phyloP scores from a whole-genome alignment of 2,329 filamentous ascomycete genomes.

The Venturia aucupariae region DNA sequence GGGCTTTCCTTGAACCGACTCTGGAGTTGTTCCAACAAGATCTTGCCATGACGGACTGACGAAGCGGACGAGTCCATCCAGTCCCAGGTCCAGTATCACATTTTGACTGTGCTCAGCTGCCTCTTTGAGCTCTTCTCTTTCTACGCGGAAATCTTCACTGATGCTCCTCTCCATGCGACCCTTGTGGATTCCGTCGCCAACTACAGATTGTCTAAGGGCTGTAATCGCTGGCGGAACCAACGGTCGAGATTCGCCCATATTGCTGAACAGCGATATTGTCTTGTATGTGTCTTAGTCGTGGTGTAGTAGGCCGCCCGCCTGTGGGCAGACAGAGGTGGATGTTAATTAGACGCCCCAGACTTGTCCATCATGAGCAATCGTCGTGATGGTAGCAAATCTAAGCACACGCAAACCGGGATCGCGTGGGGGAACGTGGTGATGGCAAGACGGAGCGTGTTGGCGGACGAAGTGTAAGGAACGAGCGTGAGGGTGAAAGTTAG shows the following conservation, averaged over 20 bases:
- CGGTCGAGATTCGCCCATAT: constrained; percentile 6
- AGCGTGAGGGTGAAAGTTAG: not conserved
- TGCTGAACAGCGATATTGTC: not conserved
- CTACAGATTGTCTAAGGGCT: constrained; percentile 11
- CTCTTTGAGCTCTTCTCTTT: constrained; percentile 87
- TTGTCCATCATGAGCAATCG: constrained; percentile 6
- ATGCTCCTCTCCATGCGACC: constrained; percentile 51
- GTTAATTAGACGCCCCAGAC: constrained; percentile 5
- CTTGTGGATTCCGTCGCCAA: constrained; percentile 8
- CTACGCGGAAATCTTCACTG: constrained; percentile 84
- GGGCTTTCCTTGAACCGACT: constrained; percentile 62
- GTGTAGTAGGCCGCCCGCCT: not conserved
- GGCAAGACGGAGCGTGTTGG: not conserved
- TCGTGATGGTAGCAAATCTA: not conserved
- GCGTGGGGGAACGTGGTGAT: constrained; percentile 3
- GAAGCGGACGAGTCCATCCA: constrained; percentile 88
- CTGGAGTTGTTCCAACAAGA: constrained; percentile 71
- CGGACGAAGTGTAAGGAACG: not conserved
- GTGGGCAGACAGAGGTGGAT: constrained; percentile 4
- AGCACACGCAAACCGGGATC: not conserved
- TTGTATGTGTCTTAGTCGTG: not conserved
- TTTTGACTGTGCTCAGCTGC: constrained; percentile 95
- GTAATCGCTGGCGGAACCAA: constrained; percentile 11
- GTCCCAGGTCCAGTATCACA: constrained; percentile 86
- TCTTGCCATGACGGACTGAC: constrained; percentile 94